Conservation (phyloP, 257 asterid species). For the Echites panduratus region DNA sequence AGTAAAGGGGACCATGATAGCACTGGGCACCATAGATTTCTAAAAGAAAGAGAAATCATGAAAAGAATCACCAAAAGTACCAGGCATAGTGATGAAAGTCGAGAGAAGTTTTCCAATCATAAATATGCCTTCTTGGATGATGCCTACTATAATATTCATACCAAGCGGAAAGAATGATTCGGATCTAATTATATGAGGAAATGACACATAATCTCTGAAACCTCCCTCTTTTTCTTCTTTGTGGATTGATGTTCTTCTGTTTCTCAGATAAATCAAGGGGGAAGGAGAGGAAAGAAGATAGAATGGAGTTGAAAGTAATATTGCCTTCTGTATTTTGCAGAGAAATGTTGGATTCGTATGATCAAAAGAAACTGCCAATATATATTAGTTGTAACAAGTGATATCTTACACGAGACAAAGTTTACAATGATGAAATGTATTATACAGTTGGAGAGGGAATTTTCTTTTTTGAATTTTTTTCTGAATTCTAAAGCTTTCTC, state of each 20-base stretch:
- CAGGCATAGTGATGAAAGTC: slow-evolving; percentile 16
- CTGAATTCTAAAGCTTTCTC: slow-evolving; percentile 8
- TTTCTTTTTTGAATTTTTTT: neutral
- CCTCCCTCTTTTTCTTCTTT: neutral
- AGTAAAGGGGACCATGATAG: slow-evolving; percentile 29
- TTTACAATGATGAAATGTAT: slow-evolving; percentile 8
- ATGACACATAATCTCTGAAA: no score
- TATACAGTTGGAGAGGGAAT: slow-evolving; percentile 8
- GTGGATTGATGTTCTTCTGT: neutral
- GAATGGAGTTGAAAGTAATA: neutral
- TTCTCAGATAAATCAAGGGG: neutral
- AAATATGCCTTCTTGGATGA: slow-evolving; percentile 17
- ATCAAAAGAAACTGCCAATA: neutral
- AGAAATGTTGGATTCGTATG: neutral
- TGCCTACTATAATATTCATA: slow-evolving; percentile 11
- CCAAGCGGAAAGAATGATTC: slow-evolving; percentile 21
- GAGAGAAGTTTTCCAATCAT: slow-evolving; percentile 25
- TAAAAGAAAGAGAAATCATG: slow-evolving; percentile 31
- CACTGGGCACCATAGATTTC: slow-evolving; percentile 32
- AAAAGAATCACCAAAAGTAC: slow-evolving; percentile 18
- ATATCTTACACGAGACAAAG: slow-evolving; percentile 13
- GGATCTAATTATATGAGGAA: neutral
- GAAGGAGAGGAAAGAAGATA: neutral
- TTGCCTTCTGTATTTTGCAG: neutral
- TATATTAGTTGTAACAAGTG: slow-evolving; percentile 13